phyloP scores from a whole-genome alignment of 192 early-diverging fungal genomes.

The Irineochytrium annulatum region DNA sequence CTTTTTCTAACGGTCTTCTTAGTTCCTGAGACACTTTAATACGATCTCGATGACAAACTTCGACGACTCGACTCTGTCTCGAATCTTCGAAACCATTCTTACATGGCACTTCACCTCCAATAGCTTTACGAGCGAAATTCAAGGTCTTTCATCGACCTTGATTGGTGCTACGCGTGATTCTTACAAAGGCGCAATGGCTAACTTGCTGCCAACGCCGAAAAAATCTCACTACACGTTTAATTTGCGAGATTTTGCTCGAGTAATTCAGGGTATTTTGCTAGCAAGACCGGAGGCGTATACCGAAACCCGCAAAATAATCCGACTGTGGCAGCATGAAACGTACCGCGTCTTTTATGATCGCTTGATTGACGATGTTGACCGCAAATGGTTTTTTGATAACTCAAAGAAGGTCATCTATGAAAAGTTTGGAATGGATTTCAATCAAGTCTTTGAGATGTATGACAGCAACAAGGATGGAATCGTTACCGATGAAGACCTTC shows the following conservation, averaged over 20 bases:
- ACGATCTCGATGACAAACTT: constrained; percentile 52
- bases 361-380: constrained; percentile 52
- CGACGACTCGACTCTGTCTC: constrained; percentile 46
- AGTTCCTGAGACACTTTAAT: constrained; percentile 58
- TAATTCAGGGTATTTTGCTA: constrained; percentile 54
- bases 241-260: constrained; percentile 53
- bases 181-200: constrained; percentile 50
- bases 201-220: constrained; percentile 51
- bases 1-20: neutral
- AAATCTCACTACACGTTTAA: constrained; percentile 67
- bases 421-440: constrained; percentile 46
- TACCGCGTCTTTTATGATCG: constrained; percentile 59
- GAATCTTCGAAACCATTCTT: constrained; percentile 53
- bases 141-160: constrained; percentile 33
- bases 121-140: constrained; percentile 36
- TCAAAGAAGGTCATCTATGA: constrained; percentile 36
- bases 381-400: constrained; percentile 48
- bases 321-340: constrained; percentile 58
- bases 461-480: constrained; percentile 41
- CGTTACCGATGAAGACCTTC: constrained; percentile 47
- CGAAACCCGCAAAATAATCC: constrained; percentile 45
- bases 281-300: constrained; percentile 33
- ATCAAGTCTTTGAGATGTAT: constrained; percentile 42
- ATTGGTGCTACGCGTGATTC: constrained; percentile 49
- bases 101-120: constrained; percentile 55